phyloP scores from a whole-genome alignment of 805 yeast genomes.

The Debaryomyces tyrocola region DNA sequence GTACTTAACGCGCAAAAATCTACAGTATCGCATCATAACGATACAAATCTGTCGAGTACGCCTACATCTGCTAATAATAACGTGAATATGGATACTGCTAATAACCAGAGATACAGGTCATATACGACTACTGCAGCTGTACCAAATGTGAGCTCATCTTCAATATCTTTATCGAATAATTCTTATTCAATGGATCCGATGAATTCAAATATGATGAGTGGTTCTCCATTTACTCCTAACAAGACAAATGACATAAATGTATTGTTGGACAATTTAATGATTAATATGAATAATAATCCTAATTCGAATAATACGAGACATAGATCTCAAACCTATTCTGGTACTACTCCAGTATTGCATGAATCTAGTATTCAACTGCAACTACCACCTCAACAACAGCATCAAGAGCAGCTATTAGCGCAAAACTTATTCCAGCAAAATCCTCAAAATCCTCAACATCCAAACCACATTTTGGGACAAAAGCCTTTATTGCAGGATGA shows the following conservation, averaged over 20 bases:
- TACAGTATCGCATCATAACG: constrained; percentile 5
- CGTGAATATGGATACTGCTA: constrained; percentile 6
- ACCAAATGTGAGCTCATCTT: constrained; percentile 15
- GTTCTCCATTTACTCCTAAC: constrained; percentile 23
- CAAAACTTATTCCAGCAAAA: constrained; percentile 2
- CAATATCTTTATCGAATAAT: constrained; percentile 10
- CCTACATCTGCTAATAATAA: constrained; percentile 7
- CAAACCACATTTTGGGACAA: constrained; percentile 3
- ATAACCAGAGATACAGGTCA: constrained; percentile 43
- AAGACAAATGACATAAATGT: constrained; percentile 26
- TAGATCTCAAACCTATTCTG: constrained; percentile 44
- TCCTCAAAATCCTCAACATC: constrained; percentile 2
- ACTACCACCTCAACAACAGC: constrained; percentile 8
- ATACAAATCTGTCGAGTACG: constrained; percentile 13
- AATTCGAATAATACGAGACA: constrained; percentile 19
- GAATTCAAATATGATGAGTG: constrained; percentile 16
- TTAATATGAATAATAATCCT: constrained; percentile 17
- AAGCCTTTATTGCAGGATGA: constrained; percentile 49
- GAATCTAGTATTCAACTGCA: constrained; percentile 11
- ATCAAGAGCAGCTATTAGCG: neutral
- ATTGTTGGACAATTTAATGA: constrained; percentile 32
- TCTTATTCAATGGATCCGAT: constrained; percentile 9
- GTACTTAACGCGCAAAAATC: constrained; percentile 9
- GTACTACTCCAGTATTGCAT: constrained; percentile 26
- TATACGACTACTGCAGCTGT: constrained; percentile 49